Evolutionary conservation across 192 early-diverging fungal genomes (phyloP), one percentile per base, ranked within the genome.

Genomic region (Backusella macrospora): DNA sequence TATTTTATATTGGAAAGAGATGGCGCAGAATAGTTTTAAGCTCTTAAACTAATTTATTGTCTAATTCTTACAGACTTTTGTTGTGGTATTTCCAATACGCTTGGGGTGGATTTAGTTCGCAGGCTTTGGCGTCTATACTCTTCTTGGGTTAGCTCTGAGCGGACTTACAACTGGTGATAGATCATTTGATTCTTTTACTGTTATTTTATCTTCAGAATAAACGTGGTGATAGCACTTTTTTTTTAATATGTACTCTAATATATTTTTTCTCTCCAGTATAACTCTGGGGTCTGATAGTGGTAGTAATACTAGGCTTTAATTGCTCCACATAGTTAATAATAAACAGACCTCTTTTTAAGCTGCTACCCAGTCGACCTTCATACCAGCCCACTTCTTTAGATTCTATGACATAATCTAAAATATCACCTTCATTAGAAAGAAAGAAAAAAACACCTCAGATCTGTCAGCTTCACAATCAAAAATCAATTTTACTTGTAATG

Each of bases 321-420:
- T 79, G n/a, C 59, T 85, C 81, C 1, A 88, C 88, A 71, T 90
- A 89, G 73, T 90, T 90, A 42, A 81, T 81, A 40, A 88, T 87
- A 72, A 90, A 89, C 12, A 90, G 71, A 1, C 89, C 88, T 18
- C 80, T 70, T 38, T 73, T 66, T 3, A 69, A 73, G 21, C 81
- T 81, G 1, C 78, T 68, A 44, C 86, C 71, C 21, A 90, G 29
- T 16, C 75, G 74, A n/a, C 86, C 87, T 52, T 78, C 71, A 38
- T 81, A 79, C 89, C 89, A 89, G 29, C 81, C 89, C 6, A 80
- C 82, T 71, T 90, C 86, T 8, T 75, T 71, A 2, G 86, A 81
- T 42, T 81, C 65, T 15, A 67, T 59, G 10, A 85, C 85, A 74
- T 89, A 81, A 16, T 83, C 72, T 12, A 90, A 52, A 37, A 85